phyloP scores from a whole-genome alignment of 179 eudicot genomes.

The Vitellaria paradoxa region DNA sequence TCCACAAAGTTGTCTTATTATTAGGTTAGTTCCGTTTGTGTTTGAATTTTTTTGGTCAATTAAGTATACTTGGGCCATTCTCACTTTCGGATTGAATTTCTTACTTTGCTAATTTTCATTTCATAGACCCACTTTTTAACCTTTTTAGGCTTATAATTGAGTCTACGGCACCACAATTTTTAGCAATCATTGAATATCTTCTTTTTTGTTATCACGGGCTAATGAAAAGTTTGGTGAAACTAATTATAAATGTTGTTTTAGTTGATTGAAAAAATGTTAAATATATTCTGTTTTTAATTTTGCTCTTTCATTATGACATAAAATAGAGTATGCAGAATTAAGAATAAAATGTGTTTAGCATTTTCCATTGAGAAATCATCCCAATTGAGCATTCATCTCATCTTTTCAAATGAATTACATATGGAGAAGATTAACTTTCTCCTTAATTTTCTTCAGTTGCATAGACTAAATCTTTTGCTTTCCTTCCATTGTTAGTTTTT shows the following conservation, averaged over 20 bases:
- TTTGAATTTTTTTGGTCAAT: neutral
- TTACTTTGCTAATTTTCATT: neutral
- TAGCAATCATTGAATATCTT: neutral
- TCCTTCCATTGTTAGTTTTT: neutral
- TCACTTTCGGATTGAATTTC: neutral
- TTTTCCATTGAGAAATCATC: too few relatives aligned
- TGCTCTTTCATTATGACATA: too few relatives aligned
- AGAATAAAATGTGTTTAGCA: too few relatives aligned
- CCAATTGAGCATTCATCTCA: neutral
- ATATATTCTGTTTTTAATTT: too few relatives aligned
- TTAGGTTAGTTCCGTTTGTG: neutral
- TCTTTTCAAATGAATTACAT: neutral
- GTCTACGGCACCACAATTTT: neutral
- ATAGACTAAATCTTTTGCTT: neutral
- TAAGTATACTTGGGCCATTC: too few relatives aligned
- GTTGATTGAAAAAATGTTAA: too few relatives aligned
- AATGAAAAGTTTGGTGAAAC: too few relatives aligned
- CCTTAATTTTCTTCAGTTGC: neutral
- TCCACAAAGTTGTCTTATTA: constrained; percentile 4
- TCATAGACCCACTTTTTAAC: constrained; percentile 12
- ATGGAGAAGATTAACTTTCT: neutral
- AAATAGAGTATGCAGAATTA: too few relatives aligned
- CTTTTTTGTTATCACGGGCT: too few relatives aligned
- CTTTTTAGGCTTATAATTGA: constrained; percentile 10
- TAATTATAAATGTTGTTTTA: too few relatives aligned